These are phyloP conservation scores for Brettanomyces naardenensis DNA, from an alignment of 805 yeast species.

Conservation along the genomic window DNA sequence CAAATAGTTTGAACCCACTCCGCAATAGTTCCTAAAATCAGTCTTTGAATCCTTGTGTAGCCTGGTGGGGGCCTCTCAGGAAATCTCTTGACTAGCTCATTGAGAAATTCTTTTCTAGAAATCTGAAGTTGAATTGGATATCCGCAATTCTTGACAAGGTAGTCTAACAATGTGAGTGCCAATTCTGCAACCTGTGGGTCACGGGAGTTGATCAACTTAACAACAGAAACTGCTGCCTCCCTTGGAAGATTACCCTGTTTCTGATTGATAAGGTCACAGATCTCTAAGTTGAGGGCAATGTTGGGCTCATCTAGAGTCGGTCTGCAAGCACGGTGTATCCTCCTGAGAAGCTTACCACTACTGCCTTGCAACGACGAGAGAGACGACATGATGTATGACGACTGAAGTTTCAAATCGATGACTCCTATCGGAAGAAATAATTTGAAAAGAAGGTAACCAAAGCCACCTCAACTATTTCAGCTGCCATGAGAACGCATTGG, in stretches of 20 bases:
- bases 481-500: too few species aligned
- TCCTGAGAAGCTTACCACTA: conserved; percentile 29
- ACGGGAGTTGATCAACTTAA: conserved; percentile 69
- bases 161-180: conserved; percentile 63
- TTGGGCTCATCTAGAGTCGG: conserved; percentile 81
- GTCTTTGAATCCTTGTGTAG: conserved; percentile 73
- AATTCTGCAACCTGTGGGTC: conserved; percentile 85
- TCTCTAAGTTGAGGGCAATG: conserved; percentile 78
- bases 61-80: conserved; percentile 92
- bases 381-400: conserved; percentile 23
- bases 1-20: conserved; percentile 97
- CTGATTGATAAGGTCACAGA: conserved; percentile 87
- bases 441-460: neutral
- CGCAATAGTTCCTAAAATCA: conserved; percentile 83
- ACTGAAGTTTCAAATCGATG: too few species aligned
- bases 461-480: neutral
- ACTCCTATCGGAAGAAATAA: neutral
- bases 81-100: conserved; percentile 85
- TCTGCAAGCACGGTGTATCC: conserved; percentile 69
- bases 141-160: conserved; percentile 94
- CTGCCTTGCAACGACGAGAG: conserved; percentile 26
- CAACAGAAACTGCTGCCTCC: conserved; percentile 86
- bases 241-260: conserved; percentile 88
- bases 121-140: conserved; percentile 95
- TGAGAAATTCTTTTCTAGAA: conserved; percentile 88